Evolutionary conservation across 169 alveolate species (phyloP).

Genomic region (Plasmodium yoelii): DNA sequence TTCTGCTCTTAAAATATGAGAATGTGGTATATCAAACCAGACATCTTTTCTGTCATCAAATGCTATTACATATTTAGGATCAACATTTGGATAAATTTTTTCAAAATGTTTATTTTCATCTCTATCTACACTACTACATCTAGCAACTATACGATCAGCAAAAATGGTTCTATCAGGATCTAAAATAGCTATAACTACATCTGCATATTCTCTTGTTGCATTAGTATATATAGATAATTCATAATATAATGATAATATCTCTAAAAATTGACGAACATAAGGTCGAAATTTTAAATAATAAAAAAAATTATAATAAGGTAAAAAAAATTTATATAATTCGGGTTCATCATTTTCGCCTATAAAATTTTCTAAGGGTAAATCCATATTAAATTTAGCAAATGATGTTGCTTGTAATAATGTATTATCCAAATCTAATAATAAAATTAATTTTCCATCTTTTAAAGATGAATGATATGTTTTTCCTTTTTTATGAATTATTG

Average conservation of each 20-base stretch:
- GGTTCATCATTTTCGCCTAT: slow-evolving; percentile 91
- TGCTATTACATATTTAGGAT: slow-evolving; percentile 89
- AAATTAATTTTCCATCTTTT: slow-evolving; percentile 86
- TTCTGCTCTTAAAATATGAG: slow-evolving; percentile 93
- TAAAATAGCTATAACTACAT: slow-evolving; percentile 91
- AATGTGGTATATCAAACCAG: slow-evolving; percentile 91
- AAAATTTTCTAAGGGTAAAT: slow-evolving; percentile 88
- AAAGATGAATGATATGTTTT: slow-evolving; percentile 65
- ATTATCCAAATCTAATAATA: slow-evolving; percentile 91
- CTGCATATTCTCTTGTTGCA: slow-evolving; percentile 95
- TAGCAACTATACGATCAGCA: slow-evolving; percentile 92
- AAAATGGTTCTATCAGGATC: slow-evolving; percentile 92
- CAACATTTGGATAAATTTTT: slow-evolving; percentile 88
- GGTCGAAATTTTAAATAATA: slow-evolving; percentile 93
- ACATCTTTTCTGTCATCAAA: slow-evolving; percentile 93
- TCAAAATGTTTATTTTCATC: slow-evolving; percentile 86
- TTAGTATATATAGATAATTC: slow-evolving; percentile 92
- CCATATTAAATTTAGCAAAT: slow-evolving; percentile 87
- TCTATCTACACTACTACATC: slow-evolving; percentile 88
- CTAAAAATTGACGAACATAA: slow-evolving; percentile 90
- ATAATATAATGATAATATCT: slow-evolving; percentile 89
- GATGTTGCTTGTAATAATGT: slow-evolving; percentile 92
- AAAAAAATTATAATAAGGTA: slow-evolving; percentile 88
- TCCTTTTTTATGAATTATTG: slow-evolving; percentile 34
- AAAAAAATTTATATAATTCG: slow-evolving; percentile 90